A percentile compares a stretch with the other conserved stretches of the same genome.
phyloP scores from a whole-genome alignment of 176 grass and related monocot genomes.

The Eragrostis nindensis region DNA sequence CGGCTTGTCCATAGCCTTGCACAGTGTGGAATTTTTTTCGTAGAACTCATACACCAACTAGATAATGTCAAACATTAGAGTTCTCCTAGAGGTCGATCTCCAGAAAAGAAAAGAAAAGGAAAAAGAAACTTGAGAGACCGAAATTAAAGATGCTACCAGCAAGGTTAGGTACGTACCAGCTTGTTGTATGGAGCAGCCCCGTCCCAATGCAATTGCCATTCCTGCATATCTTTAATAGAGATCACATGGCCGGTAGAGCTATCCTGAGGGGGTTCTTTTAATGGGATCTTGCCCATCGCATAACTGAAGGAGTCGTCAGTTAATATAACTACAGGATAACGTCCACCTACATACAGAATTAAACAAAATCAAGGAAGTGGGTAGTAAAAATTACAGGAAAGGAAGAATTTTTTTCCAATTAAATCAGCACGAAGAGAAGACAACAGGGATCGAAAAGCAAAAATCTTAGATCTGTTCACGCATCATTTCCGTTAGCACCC shows the following conservation, averaged over 20 bases:
- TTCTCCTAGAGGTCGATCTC: background rate
- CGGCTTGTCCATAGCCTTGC: background rate
- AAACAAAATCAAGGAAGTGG: background rate
- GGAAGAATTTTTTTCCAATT: background rate
- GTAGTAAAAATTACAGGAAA: background rate
- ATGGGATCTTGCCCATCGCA: background rate
- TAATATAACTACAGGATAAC: background rate
- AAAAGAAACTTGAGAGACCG: background rate
- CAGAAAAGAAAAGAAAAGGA: background rate
- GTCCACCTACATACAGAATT: background rate
- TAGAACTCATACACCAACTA: constrained; percentile 12
- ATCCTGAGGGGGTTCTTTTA: background rate
- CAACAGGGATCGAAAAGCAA: background rate
- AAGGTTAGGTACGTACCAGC: constrained; percentile 1
- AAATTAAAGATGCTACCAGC: background rate
- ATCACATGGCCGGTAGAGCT: background rate
- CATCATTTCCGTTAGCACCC: background rate
- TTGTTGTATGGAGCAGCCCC: constrained; percentile 1
- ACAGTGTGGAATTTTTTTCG: constrained; percentile 6
- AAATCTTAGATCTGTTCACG: background rate
- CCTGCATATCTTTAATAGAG: background rate
- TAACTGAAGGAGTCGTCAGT: background rate
- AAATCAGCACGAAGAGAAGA: constrained; percentile 5
- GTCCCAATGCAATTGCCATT: background rate
- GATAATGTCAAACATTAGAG: constrained; percentile 1